Conservation (phyloP, 176 grass and related monocot species). For the Chloris gayana region DNA sequence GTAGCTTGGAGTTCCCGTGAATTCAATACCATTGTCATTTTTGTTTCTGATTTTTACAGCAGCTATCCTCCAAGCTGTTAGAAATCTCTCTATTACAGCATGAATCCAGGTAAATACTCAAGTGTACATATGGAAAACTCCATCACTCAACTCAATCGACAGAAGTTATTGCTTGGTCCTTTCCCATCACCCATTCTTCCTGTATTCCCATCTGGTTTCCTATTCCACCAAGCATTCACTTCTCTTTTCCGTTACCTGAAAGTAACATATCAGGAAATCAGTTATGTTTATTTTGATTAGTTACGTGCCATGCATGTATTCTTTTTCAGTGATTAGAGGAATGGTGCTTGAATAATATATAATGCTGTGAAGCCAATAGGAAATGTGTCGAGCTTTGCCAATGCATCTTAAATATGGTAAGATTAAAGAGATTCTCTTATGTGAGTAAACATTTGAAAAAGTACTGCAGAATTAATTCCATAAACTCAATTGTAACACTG, state of each 20-base stretch:
- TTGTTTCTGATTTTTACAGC: not conserved
- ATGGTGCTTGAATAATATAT: not conserved
- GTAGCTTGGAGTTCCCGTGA: constrained; percentile 10
- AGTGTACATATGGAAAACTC: constrained; percentile 1
- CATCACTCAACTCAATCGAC: not conserved
- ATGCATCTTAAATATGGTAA: not conserved
- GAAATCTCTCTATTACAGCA: not conserved
- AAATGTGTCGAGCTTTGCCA: not conserved
- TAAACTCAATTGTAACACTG: constrained; percentile 1
- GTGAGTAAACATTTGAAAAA: not conserved
- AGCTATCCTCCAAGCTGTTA: constrained; percentile 8
- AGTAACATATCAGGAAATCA: not conserved
- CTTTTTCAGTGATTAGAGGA: constrained; percentile 19
- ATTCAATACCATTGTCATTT: not conserved
- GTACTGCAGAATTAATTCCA: not conserved
- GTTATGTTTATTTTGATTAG: not conserved
- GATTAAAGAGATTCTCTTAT: not conserved
- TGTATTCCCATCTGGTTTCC: constrained; percentile 8
- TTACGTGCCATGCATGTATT: not conserved
- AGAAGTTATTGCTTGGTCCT: not conserved
- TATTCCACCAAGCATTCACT: not conserved
- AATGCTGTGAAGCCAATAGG: not conserved
- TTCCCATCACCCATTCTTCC: not conserved
- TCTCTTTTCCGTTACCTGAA: not conserved
- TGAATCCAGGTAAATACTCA: not conserved